These are phyloP conservation scores for Picochlorum sp. DNA, from an alignment of 139 green algal genomes.

Conservation along the genomic window DNA sequence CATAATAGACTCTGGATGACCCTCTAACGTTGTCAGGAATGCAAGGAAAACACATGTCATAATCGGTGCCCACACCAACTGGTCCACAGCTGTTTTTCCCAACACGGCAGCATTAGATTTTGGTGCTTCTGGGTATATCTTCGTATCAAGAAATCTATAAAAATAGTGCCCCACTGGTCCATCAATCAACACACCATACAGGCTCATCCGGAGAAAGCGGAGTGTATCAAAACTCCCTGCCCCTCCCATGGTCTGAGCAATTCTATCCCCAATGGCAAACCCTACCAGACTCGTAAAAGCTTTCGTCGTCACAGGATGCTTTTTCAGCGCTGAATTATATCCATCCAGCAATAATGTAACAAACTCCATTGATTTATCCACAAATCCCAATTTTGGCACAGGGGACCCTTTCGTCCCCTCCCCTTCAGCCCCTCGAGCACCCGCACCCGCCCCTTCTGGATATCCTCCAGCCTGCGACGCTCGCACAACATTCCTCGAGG, in stretches of 20 bases:
- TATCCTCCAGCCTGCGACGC: too few relatives aligned
- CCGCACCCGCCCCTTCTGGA: too few relatives aligned
- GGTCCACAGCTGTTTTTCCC: slow-evolving; percentile 44
- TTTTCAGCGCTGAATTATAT: slow-evolving; percentile 33
- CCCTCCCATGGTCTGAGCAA: slow-evolving; percentile 43
- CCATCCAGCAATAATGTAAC: neutral
- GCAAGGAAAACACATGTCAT: slow-evolving; percentile 44
- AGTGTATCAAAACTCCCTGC: slow-evolving; percentile 19
- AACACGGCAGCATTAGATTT: slow-evolving; percentile 37
- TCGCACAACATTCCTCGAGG: neutral
- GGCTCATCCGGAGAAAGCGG: slow-evolving; percentile 28
- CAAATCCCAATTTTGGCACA: neutral
- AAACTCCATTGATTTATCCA: neutral
- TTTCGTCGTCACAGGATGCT: slow-evolving; percentile 46
- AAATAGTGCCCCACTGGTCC: slow-evolving; percentile 35
- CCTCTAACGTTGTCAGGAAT: slow-evolving; percentile 40
- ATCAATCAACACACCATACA: slow-evolving; percentile 47
- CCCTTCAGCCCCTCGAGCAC: neutral
- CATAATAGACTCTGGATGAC: slow-evolving; percentile 43
- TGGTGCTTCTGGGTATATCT: slow-evolving; percentile 33
- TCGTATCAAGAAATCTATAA: slow-evolving; percentile 41
- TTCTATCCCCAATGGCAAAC: slow-evolving; percentile 54
- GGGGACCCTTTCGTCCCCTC: neutral
- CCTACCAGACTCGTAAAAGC: slow-evolving; percentile 44
- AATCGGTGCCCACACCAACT: slow-evolving; percentile 44